phyloP scores from a whole-genome alignment of 2,329 filamentous ascomycete species.

The Colletotrichum nymphaeae region DNA sequence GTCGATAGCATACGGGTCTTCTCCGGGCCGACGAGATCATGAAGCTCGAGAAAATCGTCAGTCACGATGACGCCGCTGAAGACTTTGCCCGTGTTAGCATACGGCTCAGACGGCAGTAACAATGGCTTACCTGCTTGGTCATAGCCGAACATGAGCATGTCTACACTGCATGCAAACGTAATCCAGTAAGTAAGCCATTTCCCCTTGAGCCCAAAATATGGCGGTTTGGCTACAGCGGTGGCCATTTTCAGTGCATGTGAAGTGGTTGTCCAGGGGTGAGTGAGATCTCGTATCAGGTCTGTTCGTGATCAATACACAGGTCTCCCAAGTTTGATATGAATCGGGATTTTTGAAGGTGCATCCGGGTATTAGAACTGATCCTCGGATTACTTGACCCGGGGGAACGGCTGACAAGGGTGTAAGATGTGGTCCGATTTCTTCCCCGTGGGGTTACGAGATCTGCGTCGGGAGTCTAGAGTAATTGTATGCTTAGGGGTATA shows the following conservation, averaged over 20 bases:
- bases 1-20: not conserved
- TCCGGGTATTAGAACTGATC: not conserved
- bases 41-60: not conserved
- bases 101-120: not conserved
- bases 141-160: not conserved
- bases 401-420: not conserved
- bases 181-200: not conserved
- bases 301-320: not conserved
- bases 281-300: not conserved
- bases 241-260: not conserved
- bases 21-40: not conserved
- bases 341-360: not conserved
- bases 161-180: not conserved
- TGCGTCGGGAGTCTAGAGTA: not conserved
- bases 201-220: not conserved
- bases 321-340: not conserved
- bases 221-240: not conserved
- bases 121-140: not conserved
- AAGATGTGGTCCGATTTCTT: not conserved
- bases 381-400: not conserved
- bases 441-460: not conserved
- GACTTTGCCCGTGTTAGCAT: not conserved
- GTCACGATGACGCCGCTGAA: not conserved
- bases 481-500: not conserved
- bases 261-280: not conserved